Conservation (phyloP, 768 basidiomycete genomes). For the Termitomyces sp. region DNA sequence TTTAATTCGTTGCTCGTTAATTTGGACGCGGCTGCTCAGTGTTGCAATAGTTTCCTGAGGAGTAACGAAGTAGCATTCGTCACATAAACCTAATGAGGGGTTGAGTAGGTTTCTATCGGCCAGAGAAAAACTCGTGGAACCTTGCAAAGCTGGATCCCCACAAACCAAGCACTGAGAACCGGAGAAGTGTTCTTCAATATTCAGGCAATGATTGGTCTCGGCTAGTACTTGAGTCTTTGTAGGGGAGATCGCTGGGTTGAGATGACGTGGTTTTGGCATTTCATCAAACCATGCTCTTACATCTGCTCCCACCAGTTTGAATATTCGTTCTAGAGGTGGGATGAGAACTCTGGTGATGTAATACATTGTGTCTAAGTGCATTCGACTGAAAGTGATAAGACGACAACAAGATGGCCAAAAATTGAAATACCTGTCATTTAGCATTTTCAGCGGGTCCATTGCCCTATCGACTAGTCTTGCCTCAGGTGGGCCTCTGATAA, state of each 20-base stretch:
- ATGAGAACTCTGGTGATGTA: conserved; percentile 87
- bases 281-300: conserved; percentile 82
- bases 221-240: conserved; percentile 16
- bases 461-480: conserved; percentile 71
- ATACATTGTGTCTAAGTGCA: conserved; percentile 80
- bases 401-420: neutral
- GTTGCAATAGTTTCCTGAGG: conserved; percentile 51
- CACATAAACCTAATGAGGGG: conserved; percentile 51
- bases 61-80: conserved; percentile 40
- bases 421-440: conserved; percentile 51
- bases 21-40: conserved; percentile 49
- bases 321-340: conserved; percentile 84
- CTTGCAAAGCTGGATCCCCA: conserved; percentile 44
- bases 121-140: conserved; percentile 23
- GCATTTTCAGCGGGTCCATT: conserved; percentile 63
- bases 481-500: conserved; percentile 59
- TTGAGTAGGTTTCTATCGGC: neutral
- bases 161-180: conserved; percentile 71
- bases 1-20: conserved; percentile 47
- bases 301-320: conserved; percentile 88
- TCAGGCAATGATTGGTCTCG: conserved; percentile 31
- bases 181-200: conserved; percentile 74
- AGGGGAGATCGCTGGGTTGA: conserved; percentile 29
- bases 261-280: conserved; percentile 57
- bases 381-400: conserved; percentile 35